Evolutionary conservation across 2,329 filamentous ascomycete genomes (phyloP), one percentile per base, ranked within the genome.

Genomic region (Colletotrichum sublineola): DNA sequence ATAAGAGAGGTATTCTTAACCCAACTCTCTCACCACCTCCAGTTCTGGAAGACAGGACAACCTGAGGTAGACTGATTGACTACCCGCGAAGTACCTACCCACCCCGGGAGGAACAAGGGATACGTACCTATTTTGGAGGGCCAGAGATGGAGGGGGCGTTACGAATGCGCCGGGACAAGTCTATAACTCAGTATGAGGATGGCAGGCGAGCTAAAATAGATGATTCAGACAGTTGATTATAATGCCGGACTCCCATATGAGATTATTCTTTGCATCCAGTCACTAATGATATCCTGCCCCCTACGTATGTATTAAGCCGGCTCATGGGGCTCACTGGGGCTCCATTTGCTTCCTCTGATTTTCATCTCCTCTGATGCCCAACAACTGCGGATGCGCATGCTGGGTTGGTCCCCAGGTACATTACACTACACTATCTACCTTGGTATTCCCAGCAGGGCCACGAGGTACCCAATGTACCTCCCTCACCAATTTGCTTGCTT

Each of bases 151-250:
- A 71, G 50, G 65, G 57, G 68, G 24, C 63, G 68, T 68, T 63
- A 63, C 68, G 65, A 71, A 63, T 68, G 64, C 58, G 50, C 58
- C 44, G 42, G 57, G 36, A 53, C 64, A 68, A 68, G 50, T 71
- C 64, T 71, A 64, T 68, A 71, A 71, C 68, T 68, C 48, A 64
- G 57, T 56, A 50, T 71, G 68, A 67, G 68, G 56, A 71, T 68
- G 68, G 57, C 68, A 71, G 68, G 64, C 64, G 38, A 70, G 68
- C 68, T 61, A 55, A 48, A 61, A 44, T 44, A 31, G 38, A 31
- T 38, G 38, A 61, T 67, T 67, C 63, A 46, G 63, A 67, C 48
- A 63, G 44, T 33, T 60, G 42, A 40, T 70, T 61, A 8, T 53
- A 58, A 60, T 60, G 29, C 15, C 24, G 11, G 18, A 40, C 48